Evolutionary conservation across 202 grass and related monocot genomes (phyloP), one percentile per base, ranked within the genome.

Genomic region (Elaeis oleifera): DNA sequence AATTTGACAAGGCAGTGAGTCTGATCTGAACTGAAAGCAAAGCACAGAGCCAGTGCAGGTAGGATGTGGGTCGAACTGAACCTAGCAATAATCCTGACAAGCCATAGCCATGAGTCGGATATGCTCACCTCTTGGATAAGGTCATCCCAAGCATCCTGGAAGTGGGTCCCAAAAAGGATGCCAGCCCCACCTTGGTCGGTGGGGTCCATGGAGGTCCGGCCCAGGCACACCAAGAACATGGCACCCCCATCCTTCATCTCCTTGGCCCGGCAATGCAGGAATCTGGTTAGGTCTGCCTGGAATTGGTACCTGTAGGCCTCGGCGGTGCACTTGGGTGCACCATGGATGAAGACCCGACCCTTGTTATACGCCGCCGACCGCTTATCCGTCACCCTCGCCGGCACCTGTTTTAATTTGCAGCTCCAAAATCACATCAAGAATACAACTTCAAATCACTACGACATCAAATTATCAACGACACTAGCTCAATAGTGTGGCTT

Each of bases 261-360:
- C 1, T 18, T 19, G 13, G 61, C 61, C 18, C 61, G 68, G 51
- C 62, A 31, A 0, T 54, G 51, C 17, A 83, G 63, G 53, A 83
- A 78, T 2, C 14, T 17, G 0, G 18, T 16, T 27, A 78, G 20
- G 28, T 73, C 80, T 1, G 49, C 61, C 50, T 49, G 23, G 68
- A 73, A 78, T 58, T 78, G 80, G 19, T 58, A 31, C 16, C 1
- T 44, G 68, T 78, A 83, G 18, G 74, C 80, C 1, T 53, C 61
- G 15, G 31, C 74, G 4, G 62, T 67, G 17, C 21, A 56, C 23
- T 44, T 31, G 51, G 74, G 48, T 27, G 68, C 76, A 21, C 80
- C 68, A 54, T 83, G 74, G 50, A 78, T 61, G 64, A 71, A 83
- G 22, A 77, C 68, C 54, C 61, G 63, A 14, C 56, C 68, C 22